Evolutionary conservation across 768 basidiomycete species (phyloP).

Genomic region (Phaffia tasmanica): DNA sequence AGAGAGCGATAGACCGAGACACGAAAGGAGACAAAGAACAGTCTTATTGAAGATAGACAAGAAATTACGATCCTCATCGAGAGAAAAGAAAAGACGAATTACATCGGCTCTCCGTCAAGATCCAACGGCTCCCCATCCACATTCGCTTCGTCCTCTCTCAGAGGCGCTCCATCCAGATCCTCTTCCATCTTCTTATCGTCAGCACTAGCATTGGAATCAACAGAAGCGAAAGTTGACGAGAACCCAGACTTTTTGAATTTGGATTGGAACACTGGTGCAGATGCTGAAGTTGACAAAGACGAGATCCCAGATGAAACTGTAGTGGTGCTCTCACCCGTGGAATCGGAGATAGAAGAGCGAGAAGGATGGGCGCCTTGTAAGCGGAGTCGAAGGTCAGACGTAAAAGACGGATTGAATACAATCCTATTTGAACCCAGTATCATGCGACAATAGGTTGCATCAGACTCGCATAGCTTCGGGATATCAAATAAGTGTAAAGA

Average conservation of each 20-base stretch:
- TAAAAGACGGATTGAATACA: constrained; percentile 82
- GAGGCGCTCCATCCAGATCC: constrained; percentile 13
- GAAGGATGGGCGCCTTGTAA: constrained; percentile 45
- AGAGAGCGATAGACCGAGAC: no score
- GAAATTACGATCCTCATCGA: no score
- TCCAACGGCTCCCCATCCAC: constrained; percentile 29
- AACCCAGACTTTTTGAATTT: constrained; percentile 37
- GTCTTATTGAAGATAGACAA: no score
- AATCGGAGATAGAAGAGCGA: constrained; percentile 24
- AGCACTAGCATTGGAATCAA: constrained; percentile 14
- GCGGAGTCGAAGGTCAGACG: constrained; percentile 56
- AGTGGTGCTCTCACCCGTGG: not conserved
- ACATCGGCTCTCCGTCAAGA: constrained; percentile 44
- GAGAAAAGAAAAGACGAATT: not conserved
- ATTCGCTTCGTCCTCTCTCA: constrained; percentile 8
- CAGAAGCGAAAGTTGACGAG: constrained; percentile 35
- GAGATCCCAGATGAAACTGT: not conserved
- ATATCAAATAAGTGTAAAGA: no score
- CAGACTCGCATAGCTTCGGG: not conserved
- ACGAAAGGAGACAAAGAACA: no score
- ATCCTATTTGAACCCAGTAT: constrained; percentile 45
- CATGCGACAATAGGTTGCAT: not conserved
- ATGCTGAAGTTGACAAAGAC: constrained; percentile 11
- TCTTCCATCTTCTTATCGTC: constrained; percentile 17
- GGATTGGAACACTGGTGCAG: constrained; percentile 10